Evolutionary conservation across 176 grass and related monocot genomes (phyloP), one percentile per base, ranked within the genome.

Genomic region (Miscanthus lutarioriparius): DNA sequence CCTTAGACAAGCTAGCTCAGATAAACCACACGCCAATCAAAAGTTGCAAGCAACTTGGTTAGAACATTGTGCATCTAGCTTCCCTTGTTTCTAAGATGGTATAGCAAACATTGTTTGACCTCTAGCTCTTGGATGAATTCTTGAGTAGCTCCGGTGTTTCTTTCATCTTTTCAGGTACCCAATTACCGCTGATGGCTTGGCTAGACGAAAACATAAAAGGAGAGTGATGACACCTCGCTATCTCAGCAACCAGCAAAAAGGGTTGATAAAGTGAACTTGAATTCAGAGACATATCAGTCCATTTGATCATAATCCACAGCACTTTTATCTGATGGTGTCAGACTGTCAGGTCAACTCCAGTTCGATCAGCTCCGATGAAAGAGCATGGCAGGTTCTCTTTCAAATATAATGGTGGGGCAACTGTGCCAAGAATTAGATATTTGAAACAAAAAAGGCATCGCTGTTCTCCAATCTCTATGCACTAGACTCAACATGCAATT

Each of bases 321-420:
- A 22, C 26, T 63, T 85, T 47, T 72, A 63, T 71, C 75, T 64
- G 16, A 64, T 43, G 3, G 23, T 78, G 33, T 78, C 32, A 43
- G 19, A 54, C 27, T 32, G 54, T 76, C 77, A 89, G 36, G 63
- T 51, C 48, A 41, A 22, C 48, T 68, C 22, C 22, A 32, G 22
- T 80, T 80, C 11, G 62, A 85, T 81, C 77, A 28, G 25, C 54
- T 70, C 82, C 36, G 17, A 76, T 39, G 87, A 80, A 76, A 76
- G 63, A 76, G 71, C 70, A 17, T 1, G 0, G 20, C 10, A 33
- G 64, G 70, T 86, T 81, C 23, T 71, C 72, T 64, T 49, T 67
- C 72, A 77, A 70, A 81, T n/a, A n/a, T n/a, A n/a, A n/a, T n/a
- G n/a, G n/a, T 53, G 39, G 82, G 80, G 25, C 70, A 74, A 32